A percentile compares a stretch with the other conserved stretches of the same genome.
Conservation (phyloP, 1,284 basidiomycete genomes). For the Trichosporon sp. region DNA sequence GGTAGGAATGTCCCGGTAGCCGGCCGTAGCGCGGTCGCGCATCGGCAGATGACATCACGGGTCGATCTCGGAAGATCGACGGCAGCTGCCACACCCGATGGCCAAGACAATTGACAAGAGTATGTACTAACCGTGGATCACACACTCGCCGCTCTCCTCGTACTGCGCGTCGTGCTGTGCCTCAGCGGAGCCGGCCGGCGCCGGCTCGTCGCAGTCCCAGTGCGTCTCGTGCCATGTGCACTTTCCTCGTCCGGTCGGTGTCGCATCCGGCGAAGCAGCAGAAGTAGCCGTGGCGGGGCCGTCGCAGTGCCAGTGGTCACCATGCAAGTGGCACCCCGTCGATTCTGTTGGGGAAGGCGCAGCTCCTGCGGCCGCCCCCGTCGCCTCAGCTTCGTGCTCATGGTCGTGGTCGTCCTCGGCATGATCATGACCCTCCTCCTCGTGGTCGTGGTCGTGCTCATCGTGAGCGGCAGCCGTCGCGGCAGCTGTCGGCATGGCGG, state of each 20-base stretch:
- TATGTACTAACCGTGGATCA: conserved; percentile 30
- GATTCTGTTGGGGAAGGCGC: conserved; percentile 1
- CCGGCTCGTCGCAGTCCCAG: conserved; percentile 30
- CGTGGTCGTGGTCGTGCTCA: neutral
- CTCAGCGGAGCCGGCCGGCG: conserved; percentile 10
- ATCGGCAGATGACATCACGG: no score
- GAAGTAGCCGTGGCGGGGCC: conserved; percentile 18
- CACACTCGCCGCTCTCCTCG: conserved; percentile 26
- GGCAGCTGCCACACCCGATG: no score
- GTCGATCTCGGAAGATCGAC: no score
- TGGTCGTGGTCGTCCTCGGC: neutral
- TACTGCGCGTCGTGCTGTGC: conserved; percentile 5
- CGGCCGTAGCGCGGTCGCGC: no score
- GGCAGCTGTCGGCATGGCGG: neutral
- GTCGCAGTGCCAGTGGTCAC: conserved; percentile 29
- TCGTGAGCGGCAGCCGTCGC: neutral
- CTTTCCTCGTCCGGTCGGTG: conserved; percentile 26
- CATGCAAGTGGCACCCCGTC: conserved; percentile 24
- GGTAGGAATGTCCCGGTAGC: no score
- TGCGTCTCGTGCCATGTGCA: conserved; percentile 33
- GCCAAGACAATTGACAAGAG: neutral
- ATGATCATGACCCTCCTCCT: neutral
- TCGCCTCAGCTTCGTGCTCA: neutral
- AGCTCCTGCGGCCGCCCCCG: neutral
- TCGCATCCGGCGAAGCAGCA: conserved; percentile 12